phyloP scores from a whole-genome alignment of 768 basidiomycete species.

The Tricholoma furcatifolium region DNA sequence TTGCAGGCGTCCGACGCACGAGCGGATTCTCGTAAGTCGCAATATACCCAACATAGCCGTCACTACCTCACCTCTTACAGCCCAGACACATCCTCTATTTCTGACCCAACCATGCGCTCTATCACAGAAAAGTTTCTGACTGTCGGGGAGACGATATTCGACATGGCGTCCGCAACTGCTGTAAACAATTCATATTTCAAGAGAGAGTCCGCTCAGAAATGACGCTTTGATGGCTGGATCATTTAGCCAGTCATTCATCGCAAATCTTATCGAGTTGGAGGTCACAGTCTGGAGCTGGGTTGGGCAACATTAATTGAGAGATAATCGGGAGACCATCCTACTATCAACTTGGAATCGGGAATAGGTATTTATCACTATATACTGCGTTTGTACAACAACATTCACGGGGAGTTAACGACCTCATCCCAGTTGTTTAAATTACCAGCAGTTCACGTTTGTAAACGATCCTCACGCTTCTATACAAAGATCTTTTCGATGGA shows the following conservation, averaged over 20 bases:
- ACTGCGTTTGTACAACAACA: slow-evolving; percentile 10
- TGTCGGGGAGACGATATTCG: slow-evolving; percentile 87
- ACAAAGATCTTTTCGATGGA: no score
- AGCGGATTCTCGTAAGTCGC: slow-evolving; percentile 84
- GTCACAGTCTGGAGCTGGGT: neutral
- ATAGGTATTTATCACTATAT: slow-evolving; percentile 16
- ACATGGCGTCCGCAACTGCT: slow-evolving; percentile 79
- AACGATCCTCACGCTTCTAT: no score
- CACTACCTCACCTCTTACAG: slow-evolving; percentile 34
- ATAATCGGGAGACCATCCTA: neutral
- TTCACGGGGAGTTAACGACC: slow-evolving; percentile 5
- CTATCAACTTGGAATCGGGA: neutral
- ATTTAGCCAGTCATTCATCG: neutral
- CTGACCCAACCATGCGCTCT: slow-evolving; percentile 75
- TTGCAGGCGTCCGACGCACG: slow-evolving; percentile 88
- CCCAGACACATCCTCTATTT: slow-evolving; percentile 62
- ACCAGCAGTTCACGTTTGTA: no score
- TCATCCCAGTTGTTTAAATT: neutral
- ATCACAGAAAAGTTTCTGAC: slow-evolving; percentile 81
- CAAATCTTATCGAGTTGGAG: neutral
- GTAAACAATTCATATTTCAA: slow-evolving; percentile 86
- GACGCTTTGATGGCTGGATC: slow-evolving; percentile 19
- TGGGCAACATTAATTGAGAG: neutral
- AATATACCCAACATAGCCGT: slow-evolving; percentile 4
- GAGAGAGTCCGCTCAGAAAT: slow-evolving; percentile 42